These are phyloP conservation scores for Quercus mongolica DNA, from an alignment of 306 rosid species.

Conservation along the genomic window DNA sequence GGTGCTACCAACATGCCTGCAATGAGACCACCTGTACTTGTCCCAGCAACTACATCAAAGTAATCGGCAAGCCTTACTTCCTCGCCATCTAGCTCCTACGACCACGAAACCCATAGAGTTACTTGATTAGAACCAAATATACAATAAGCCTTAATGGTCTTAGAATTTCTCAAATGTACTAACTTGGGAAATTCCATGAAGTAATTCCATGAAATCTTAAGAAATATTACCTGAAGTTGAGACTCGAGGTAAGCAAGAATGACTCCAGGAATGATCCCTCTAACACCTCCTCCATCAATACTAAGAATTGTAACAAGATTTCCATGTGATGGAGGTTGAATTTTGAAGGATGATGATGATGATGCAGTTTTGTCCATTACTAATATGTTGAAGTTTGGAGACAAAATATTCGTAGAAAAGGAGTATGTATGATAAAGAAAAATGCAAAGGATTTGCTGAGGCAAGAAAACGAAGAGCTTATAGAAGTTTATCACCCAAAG, in stretches of 20 bases:
- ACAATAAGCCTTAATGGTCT: neutral
- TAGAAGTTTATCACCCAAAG: neutral
- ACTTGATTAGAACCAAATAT: neutral
- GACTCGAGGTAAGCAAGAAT: slow-evolving; percentile 23
- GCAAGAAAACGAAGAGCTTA: neutral
- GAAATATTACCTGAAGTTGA: slow-evolving; percentile 18
- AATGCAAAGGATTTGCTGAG: neutral
- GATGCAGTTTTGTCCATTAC: neutral
- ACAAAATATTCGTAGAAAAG: neutral
- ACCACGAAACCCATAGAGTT: neutral
- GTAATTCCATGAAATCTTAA: neutral
- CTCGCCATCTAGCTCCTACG: slow-evolving; percentile 25
- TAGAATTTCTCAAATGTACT: neutral
- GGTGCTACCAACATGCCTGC: slow-evolving; percentile 32
- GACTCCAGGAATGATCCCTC: slow-evolving; percentile 34
- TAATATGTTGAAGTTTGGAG: neutral
- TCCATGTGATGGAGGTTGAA: slow-evolving; percentile 20
- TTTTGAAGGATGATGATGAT: neutral
- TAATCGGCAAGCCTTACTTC: slow-evolving; percentile 27
- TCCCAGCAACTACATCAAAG: slow-evolving; percentile 32
- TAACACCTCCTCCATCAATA: slow-evolving; percentile 38
- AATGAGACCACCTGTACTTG: slow-evolving; percentile 33
- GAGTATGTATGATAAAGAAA: neutral
- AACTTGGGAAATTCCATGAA: neutral
- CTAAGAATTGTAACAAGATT: slow-evolving; percentile 23